Evolutionary conservation across 202 grass and related monocot species (phyloP), one percentile per base, ranked within the genome.

Genomic region (Hordeum pubiflorum): DNA sequence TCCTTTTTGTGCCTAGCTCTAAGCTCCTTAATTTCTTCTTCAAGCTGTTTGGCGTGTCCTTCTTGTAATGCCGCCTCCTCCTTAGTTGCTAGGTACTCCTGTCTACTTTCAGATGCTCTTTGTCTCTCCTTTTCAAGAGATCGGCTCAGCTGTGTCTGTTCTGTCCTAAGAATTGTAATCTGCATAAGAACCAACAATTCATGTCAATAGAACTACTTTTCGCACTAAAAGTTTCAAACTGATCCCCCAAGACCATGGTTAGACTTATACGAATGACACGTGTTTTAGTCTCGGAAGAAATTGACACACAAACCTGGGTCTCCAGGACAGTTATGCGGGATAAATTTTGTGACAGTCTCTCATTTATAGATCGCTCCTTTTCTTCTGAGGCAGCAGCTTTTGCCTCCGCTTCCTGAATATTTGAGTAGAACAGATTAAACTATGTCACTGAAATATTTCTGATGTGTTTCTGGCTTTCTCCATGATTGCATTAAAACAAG

Each of bases 111-210:
- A 83, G 96, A 99, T 69, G 96, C 96, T 86, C 96, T 96, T 32
- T 99, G 96, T 79, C 96, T 86, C 82, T 99, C 96, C 72, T 99
- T 99, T 84, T 99, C 96, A 77, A 96, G 96, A 34, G 92, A 99
- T 64, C 96, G 85, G 23, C 89, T 96, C 70, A 99, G 83, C 83
- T 99, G 96, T 80, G 96, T 99, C 83, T 99, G 96, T 84, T 99
- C 96, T 83, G 96, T 93, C 90, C 96, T 96, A 69, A 99, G 87
- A 82, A 92, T 96, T 41, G 97, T 90, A 72, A 99, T 93, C 97
- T 99, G 84, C 68, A 81, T 38, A 85, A 64, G 26, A 89, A 9
- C 59, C 57, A 84, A 76, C 64, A 74, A 74, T 61, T 22, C 31
- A 80, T 80, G 44, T 54, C 62, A 76, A 67, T 55, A 60, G 15